Base-by-base conservation (phyloP, 345 rosid species). In the Citrus unshiu region DNA sequence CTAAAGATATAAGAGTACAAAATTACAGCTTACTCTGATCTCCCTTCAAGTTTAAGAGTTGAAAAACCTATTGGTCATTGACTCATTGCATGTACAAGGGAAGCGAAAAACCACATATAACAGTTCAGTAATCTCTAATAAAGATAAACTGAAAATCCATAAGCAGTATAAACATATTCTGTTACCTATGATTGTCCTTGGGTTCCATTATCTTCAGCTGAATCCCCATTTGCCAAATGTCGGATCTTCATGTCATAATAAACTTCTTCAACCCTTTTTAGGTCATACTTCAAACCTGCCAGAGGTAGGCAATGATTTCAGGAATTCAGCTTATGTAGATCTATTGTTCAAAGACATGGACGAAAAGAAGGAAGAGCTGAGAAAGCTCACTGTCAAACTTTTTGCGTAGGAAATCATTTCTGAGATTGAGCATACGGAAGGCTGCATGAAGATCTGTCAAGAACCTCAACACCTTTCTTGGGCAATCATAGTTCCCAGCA, bases 321-420 rank as follows among this genome's bases (percentile, higher is more conserved):
- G 21, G n/a, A 73, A 64, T 10, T 71, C 9, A 54, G 61, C n/a
- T 74, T 30, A 27, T 35, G 49, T 5, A 19, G 6, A 32, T 43
- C 18, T 10, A 69, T 10, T 34, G 57, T 22, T 72, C 32, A 59
- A 76, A 58, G 46, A n/a, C 57, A 80, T 1, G 7, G 25, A 13
- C 51, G 40, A n/a, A 10, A 16, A 9, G 34, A 40, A 40, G 54
- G 14, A 21, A 8, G 54, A 22, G 25, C 16, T 12, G 57, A 32
- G 49, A 62, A 29, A 54, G 63, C 81, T 76, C 86, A 96, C 99
- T 81, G 70, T 96, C 98, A 73, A 96, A 96, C 86, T 96, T 94
- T 88, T 94, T 96, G 84, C 99, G 98, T 7, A 96, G 89, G 77
- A 96, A 94, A 83, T 96, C 99, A 77, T 96, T 96, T 69, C 98